These are phyloP conservation scores for Phoma sp. DNA, from an alignment of 2,329 filamentous ascomycete genomes.

Conservation along the genomic window DNA sequence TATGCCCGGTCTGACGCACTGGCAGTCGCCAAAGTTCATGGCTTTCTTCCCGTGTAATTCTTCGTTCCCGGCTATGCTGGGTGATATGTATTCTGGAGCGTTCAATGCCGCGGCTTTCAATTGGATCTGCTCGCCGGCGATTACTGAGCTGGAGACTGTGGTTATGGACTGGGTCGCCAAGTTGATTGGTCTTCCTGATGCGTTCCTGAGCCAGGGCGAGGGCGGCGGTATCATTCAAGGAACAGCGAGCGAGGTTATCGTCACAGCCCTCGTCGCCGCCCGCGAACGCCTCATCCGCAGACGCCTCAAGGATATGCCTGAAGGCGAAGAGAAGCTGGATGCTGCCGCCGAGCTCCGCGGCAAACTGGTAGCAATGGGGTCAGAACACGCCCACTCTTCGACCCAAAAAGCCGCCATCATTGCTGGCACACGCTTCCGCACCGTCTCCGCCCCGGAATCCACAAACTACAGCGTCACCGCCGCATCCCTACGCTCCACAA, in stretches of 20 bases:
- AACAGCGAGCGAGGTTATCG: conserved; percentile 84
- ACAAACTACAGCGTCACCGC: conserved; percentile 77
- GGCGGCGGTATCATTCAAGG: conserved; percentile 96
- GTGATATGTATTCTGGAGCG: conserved; percentile 88
- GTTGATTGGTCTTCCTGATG: conserved; percentile 74
- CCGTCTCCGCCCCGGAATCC: conserved; percentile 68
- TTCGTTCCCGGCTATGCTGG: conserved; percentile 84
- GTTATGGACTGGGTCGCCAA: conserved; percentile 91
- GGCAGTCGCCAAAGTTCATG: conserved; percentile 92
- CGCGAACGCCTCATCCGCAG: conserved; percentile 69
- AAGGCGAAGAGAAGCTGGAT: conserved; percentile 57
- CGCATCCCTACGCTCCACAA: conserved; percentile 63
- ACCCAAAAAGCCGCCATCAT: conserved; percentile 89
- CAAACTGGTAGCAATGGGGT: conserved; percentile 80
- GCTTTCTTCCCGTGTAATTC: conserved; percentile 89
- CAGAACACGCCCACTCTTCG: conserved; percentile 80
- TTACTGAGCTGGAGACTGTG: conserved; percentile 92
- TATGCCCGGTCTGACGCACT: conserved; percentile 91
- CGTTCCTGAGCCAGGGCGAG: conserved; percentile 74
- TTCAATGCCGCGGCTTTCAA: conserved; percentile 95
- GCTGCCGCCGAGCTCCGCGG: conserved; percentile 71
- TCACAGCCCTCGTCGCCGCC: conserved; percentile 87
- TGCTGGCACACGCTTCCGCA: conserved; percentile 80
- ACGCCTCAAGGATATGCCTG: conserved; percentile 36
- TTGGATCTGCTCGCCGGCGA: conserved; percentile 92